Evolutionary conservation across 495 filamentous ascomycete species (phyloP).

Genomic region (Hyphodiscus hymeniophilus): DNA sequence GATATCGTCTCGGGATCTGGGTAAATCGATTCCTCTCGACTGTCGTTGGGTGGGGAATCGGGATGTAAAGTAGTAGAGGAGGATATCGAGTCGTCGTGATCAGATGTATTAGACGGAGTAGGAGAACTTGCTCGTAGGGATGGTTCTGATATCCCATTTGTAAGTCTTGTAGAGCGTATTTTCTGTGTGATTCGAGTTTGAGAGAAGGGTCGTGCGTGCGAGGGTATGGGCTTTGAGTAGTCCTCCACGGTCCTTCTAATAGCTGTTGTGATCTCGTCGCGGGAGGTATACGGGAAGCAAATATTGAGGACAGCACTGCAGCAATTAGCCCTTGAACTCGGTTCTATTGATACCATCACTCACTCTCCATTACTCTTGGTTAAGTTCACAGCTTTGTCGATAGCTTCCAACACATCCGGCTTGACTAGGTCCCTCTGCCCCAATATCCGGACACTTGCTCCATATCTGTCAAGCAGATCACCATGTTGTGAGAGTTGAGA

Average conservation of each 20-base stretch:
- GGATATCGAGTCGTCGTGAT: conserved; percentile 21
- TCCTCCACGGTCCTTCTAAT: conserved; percentile 79
- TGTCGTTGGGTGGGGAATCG: conserved; percentile 20
- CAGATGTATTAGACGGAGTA: conserved; percentile 18
- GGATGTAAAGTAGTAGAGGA: conserved; percentile 22
- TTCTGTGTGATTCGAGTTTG: conserved; percentile 80
- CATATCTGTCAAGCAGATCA: conserved; percentile 86
- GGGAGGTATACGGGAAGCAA: conserved; percentile 93
- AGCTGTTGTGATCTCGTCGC: conserved; percentile 92
- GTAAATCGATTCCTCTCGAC: conserved; percentile 17
- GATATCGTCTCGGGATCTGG: conserved; percentile 83
- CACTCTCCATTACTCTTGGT: conserved; percentile 76
- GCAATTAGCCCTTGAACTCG: conserved; percentile 1
- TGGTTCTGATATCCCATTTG: conserved; percentile 14
- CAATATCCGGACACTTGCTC: conserved; percentile 74
- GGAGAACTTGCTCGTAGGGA: conserved; percentile 17
- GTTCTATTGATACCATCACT: conserved; percentile 7
- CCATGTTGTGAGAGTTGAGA: conserved; percentile 87
- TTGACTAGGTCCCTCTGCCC: conserved; percentile 74
- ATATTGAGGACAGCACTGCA: conserved; percentile 77
- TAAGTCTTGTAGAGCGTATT: conserved; percentile 53
- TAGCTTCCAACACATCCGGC: conserved; percentile 77
- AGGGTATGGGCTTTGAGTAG: conserved; percentile 58
- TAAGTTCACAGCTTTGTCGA: conserved; percentile 73
- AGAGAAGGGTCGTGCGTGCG: conserved; percentile 64